Evolutionary conservation across 768 basidiomycete species (phyloP).

Genomic region (Russula lepida): DNA sequence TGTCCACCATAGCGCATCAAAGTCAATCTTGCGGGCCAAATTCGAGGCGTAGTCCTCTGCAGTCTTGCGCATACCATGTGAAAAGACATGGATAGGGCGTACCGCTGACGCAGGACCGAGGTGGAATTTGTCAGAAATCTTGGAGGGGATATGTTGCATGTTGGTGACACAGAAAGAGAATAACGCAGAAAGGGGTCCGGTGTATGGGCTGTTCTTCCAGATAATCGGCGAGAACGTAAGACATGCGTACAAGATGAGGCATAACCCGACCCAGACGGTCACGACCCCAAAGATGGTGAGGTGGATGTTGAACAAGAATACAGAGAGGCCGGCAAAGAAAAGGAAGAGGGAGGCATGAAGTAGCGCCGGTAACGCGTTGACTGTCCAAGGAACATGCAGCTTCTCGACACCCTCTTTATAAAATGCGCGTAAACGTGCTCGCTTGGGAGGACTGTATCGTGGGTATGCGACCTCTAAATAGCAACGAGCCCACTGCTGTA

Average conservation of each 20-base stretch:
- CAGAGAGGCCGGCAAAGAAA: conserved; percentile 42
- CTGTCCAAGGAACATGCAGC: conserved; percentile 35
- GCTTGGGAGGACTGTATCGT: conserved; percentile 27
- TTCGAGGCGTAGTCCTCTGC: background rate
- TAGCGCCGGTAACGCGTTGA: conserved; percentile 38
- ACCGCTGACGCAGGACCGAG: too few species aligned
- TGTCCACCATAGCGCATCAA: background rate
- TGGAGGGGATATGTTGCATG: background rate
- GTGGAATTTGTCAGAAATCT: background rate
- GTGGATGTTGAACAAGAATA: conserved; percentile 33
- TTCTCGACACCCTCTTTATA: conserved; percentile 31
- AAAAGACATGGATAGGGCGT: background rate
- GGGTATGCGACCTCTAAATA: conserved; percentile 27
- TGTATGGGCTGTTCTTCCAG: conserved; percentile 3
- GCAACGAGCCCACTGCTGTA: conserved; percentile 43
- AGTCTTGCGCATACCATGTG: background rate
- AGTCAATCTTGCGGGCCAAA: background rate
- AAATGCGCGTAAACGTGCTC: conserved; percentile 36
- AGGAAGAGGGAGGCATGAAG: conserved; percentile 44
- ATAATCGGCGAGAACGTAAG: conserved; percentile 11
- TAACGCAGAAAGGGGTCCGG: background rate
- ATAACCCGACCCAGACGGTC: conserved; percentile 1
- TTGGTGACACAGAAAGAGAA: background rate
- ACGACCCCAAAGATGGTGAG: conserved; percentile 10
- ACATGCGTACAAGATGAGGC: conserved; percentile 13